phyloP scores from a whole-genome alignment of 768 basidiomycete genomes.

The Boletus tylopilopsis region DNA sequence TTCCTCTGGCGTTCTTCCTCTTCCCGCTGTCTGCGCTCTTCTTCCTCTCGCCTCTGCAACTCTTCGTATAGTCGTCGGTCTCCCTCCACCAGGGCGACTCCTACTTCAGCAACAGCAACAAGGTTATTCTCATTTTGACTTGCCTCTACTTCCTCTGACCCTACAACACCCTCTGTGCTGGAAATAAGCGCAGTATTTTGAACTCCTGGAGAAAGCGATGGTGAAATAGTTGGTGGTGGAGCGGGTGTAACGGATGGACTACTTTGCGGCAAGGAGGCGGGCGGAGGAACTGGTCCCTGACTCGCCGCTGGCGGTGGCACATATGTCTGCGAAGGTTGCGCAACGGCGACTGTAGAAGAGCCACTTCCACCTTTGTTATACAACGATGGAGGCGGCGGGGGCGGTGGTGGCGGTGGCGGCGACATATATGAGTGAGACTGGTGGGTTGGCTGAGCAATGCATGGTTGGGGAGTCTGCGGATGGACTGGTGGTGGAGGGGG shows the following conservation, averaged over 20 bases:
- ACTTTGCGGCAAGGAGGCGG: conserved; percentile 1
- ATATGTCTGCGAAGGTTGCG: conserved; percentile 9
- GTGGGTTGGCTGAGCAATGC: conserved; percentile 15
- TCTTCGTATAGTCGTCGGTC: conserved; percentile 33
- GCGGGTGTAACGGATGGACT: conserved; percentile 8
- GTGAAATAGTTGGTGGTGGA: conserved; percentile 18
- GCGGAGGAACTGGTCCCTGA: conserved; percentile 9
- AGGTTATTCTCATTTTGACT: not conserved
- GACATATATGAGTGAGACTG: conserved; percentile 21
- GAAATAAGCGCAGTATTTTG: not conserved
- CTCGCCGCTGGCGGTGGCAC: not conserved
- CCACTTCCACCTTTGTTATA: conserved; percentile 1
- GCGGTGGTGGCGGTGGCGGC: conserved; percentile 16
- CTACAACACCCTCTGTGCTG: conserved; percentile 31
- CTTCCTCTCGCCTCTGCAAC: conserved; percentile 41
- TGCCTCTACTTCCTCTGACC: conserved; percentile 43
- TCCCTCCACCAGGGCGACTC: not conserved
- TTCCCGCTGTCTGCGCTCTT: conserved; percentile 1
- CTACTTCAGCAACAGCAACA: not conserved
- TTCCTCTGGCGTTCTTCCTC: conserved; percentile 27
- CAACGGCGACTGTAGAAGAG: not conserved
- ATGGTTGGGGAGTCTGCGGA: conserved; percentile 11
- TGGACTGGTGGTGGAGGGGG: conserved; percentile 15
- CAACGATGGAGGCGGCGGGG: conserved; percentile 1
- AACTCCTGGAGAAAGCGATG: conserved; percentile 14